Conservation (phyloP, 2,329 filamentous ascomycete genomes). For the Sodiomyces alkalinus region DNA sequence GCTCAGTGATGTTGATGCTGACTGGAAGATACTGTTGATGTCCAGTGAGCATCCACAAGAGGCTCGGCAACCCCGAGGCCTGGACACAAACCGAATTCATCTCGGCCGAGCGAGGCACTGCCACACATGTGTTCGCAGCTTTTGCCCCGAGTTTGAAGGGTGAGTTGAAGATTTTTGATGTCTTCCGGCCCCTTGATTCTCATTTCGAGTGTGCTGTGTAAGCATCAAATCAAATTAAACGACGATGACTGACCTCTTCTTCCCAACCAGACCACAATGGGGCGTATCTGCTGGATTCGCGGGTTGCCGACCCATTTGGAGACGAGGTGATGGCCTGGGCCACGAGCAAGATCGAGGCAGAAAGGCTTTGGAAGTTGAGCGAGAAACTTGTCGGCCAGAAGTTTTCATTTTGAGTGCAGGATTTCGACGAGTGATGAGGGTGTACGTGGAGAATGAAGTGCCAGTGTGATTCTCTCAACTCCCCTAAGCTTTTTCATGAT, state of each 20-base stretch:
- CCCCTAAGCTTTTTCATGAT: too few species aligned
- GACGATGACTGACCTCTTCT: not conserved
- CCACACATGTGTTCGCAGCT: conserved; percentile 20
- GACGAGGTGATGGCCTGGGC: conserved; percentile 16
- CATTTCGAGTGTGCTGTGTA: too few species aligned
- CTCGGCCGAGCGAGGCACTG: conserved; percentile 13
- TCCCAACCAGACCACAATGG: conserved; percentile 14
- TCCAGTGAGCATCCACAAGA: too few species aligned
- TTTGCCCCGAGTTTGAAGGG: conserved; percentile 19
- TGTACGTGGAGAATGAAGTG: too few species aligned
- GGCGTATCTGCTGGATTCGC: conserved; percentile 16
- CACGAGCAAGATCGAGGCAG: conserved; percentile 18
- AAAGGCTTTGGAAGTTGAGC: conserved; percentile 29
- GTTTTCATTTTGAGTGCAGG: too few species aligned
- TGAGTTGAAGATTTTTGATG: conserved; percentile 4
- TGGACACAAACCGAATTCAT: conserved; percentile 10
- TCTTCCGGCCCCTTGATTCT: too few species aligned
- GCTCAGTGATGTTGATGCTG: too few species aligned
- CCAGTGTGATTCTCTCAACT: too few species aligned
- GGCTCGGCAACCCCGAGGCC: conserved; percentile 11
- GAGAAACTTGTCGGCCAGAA: conserved; percentile 27
- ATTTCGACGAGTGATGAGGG: too few species aligned
- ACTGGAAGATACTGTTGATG: too few species aligned
- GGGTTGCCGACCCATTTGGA: conserved; percentile 15
- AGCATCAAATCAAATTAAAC: not conserved